A percentile compares a stretch with the other conserved stretches of the same genome.
phyloP scores from a whole-genome alignment of 352 stramenopile species.

The Phytopythium cucurbitacearum region DNA sequence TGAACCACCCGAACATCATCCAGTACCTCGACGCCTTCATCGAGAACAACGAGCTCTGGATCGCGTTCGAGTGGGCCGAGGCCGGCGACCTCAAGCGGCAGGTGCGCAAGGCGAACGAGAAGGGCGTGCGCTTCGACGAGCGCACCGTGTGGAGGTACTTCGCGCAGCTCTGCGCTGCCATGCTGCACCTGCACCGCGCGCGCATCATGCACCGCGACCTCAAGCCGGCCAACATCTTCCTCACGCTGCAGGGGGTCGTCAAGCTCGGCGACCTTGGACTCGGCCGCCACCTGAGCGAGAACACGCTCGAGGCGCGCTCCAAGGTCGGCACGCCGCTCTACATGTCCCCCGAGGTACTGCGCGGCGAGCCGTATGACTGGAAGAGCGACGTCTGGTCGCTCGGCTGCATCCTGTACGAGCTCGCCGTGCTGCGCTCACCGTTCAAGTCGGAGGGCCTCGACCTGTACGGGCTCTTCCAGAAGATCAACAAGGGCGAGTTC shows the following conservation, averaged over 20 bases:
- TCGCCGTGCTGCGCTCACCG: constrained; percentile 91
- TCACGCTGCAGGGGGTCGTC: constrained; percentile 86
- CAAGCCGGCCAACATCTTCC: constrained; percentile 94
- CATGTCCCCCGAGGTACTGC: constrained; percentile 93
- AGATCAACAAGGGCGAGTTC: constrained; percentile 88
- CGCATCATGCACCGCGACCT: constrained; percentile 94
- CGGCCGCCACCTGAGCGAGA: constrained; percentile 70
- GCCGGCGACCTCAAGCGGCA: constrained; percentile 92
- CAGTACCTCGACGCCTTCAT: constrained; percentile 92
- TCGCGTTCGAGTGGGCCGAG: constrained; percentile 93
- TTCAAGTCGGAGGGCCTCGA: constrained; percentile 93
- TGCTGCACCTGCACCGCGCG: constrained; percentile 84
- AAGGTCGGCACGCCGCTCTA: constrained; percentile 94
- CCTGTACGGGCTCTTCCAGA: constrained; percentile 90
- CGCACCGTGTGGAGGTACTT: constrained; percentile 94
- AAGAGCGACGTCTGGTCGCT: constrained; percentile 95
- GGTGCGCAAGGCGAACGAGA: constrained; percentile 88
- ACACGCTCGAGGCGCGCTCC: constrained; percentile 80
- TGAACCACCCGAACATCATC: constrained; percentile 90
- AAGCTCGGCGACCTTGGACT: constrained; percentile 88
- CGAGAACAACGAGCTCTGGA: constrained; percentile 87
- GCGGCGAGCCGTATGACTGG: constrained; percentile 92
- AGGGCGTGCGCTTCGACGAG: constrained; percentile 84
- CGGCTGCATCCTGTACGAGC: constrained; percentile 94
- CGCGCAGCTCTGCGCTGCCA: constrained; percentile 79